phyloP scores from a whole-genome alignment of 129 eudicot species.

The Mikania micrantha region DNA sequence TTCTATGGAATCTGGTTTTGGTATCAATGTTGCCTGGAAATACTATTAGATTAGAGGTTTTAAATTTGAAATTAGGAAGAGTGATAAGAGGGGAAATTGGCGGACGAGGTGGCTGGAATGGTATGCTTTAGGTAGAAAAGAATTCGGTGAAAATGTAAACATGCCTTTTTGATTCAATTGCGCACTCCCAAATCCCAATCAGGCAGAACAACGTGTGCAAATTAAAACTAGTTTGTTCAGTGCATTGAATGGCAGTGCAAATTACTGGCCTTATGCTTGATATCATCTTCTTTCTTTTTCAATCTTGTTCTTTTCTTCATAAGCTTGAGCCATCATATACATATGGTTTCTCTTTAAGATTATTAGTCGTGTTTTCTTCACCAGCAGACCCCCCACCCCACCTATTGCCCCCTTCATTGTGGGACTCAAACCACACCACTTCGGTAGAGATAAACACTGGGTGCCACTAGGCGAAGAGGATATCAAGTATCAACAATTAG shows the following conservation, averaged over 20 bases:
- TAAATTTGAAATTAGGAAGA: background rate
- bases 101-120: background rate
- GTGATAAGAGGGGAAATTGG: background rate
- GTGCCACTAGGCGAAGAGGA: no score
- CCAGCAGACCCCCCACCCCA: no score
- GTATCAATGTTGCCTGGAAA: background rate
- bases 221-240: background rate
- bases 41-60: background rate
- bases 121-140: background rate
- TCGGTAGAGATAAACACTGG: no score
- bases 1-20: background rate
- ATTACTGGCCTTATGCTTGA: background rate
- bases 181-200: background rate
- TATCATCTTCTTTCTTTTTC: background rate
- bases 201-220: background rate
- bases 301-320: background rate
- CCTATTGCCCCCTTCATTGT: no score
- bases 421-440: no score
- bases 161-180: background rate
- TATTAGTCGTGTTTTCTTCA: background rate
- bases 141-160: background rate
- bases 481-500: no score
- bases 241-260: slow-evolving; percentile 6
- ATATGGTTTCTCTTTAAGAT: slow-evolving; percentile 6
- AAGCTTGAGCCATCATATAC: background rate